These are phyloP conservation scores for Talaromyces sp. DNA, from an alignment of 2,329 filamentous ascomycete genomes.

Conservation along the genomic window DNA sequence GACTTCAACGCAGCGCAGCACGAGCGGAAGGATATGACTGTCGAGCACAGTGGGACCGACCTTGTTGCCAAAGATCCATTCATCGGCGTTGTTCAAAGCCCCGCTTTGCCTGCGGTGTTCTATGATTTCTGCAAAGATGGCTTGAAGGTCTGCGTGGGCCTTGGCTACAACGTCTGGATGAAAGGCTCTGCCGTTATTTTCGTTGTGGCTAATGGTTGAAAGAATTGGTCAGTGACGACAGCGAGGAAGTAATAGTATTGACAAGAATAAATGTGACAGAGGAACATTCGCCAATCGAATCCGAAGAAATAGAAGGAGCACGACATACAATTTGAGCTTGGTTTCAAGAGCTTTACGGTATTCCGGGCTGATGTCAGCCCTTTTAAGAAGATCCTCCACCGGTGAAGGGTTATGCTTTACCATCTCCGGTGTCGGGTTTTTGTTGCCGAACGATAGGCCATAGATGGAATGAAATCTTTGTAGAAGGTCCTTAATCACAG, in stretches of 20 bases:
- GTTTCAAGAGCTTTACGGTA: constrained; percentile 10
- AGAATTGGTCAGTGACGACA: background rate
- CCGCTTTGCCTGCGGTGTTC: constrained; percentile 8
- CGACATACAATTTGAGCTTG: constrained; percentile 11
- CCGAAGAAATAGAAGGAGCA: background rate
- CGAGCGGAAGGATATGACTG: constrained; percentile 8
- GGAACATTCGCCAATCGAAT: background rate
- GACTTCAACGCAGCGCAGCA: constrained; percentile 6
- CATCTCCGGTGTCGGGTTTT: constrained; percentile 6
- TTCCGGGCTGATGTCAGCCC: constrained; percentile 11
- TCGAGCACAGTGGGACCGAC: constrained; percentile 9
- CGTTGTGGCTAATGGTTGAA: background rate
- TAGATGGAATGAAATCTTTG: constrained; percentile 7
- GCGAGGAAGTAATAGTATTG: background rate
- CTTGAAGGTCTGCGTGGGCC: constrained; percentile 8
- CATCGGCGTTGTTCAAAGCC: background rate
- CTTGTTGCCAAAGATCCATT: constrained; percentile 7
- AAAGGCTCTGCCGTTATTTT: constrained; percentile 9
- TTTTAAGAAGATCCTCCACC: constrained; percentile 7
- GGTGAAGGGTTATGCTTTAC: constrained; percentile 8
- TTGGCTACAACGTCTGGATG: constrained; percentile 8
- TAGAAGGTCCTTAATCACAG: constrained; percentile 3
- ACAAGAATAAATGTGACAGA: background rate
- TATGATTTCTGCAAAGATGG: constrained; percentile 10
- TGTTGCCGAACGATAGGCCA: constrained; percentile 9